A percentile compares a stretch with the other conserved stretches of the same genome.
Evolutionary conservation across 495 filamentous ascomycete species (phyloP).

Genomic region (Pyrenopolyporus hunteri): DNA sequence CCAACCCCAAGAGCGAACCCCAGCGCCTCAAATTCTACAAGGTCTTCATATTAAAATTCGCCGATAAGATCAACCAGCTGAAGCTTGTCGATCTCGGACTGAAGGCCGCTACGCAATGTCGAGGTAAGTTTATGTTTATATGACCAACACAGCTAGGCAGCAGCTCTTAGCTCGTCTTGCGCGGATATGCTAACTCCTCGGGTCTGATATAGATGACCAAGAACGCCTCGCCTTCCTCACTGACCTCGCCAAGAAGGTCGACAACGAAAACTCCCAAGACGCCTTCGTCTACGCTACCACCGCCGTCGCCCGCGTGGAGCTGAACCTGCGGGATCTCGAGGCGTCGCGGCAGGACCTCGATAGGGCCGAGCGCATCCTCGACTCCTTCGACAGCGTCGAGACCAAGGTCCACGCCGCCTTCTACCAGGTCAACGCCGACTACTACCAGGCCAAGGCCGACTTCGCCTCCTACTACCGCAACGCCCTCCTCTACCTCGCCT

Average conservation of each 20-base stretch:
- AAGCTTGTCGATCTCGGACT: slow-evolving; percentile 92
- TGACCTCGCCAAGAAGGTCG: slow-evolving; percentile 82
- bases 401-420: slow-evolving; percentile 95
- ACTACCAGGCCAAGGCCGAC: slow-evolving; percentile 90
- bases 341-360: slow-evolving; percentile 85
- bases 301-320: slow-evolving; percentile 86
- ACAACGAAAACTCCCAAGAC: slow-evolving; percentile 92
- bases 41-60: slow-evolving; percentile 93
- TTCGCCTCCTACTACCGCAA: slow-evolving; percentile 97
- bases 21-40: slow-evolving; percentile 91
- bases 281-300: slow-evolving; percentile 93
- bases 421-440: slow-evolving; percentile 93
- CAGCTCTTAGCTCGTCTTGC: no score
- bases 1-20: slow-evolving; percentile 74
- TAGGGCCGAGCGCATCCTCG: slow-evolving; percentile 82
- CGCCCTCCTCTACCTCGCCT: slow-evolving; percentile 96
- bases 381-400: slow-evolving; percentile 93
- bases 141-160: no score
- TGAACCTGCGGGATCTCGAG: slow-evolving; percentile 74
- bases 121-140: slow-evolving; percentile 59
- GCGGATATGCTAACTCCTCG: neutral
- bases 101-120: slow-evolving; percentile 83
- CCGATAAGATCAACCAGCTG: slow-evolving; percentile 97
- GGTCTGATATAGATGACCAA: slow-evolving; percentile 67
- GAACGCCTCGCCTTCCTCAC: slow-evolving; percentile 88